Conservation (phyloP, 306 rosid species). For the Castanea crenata region DNA sequence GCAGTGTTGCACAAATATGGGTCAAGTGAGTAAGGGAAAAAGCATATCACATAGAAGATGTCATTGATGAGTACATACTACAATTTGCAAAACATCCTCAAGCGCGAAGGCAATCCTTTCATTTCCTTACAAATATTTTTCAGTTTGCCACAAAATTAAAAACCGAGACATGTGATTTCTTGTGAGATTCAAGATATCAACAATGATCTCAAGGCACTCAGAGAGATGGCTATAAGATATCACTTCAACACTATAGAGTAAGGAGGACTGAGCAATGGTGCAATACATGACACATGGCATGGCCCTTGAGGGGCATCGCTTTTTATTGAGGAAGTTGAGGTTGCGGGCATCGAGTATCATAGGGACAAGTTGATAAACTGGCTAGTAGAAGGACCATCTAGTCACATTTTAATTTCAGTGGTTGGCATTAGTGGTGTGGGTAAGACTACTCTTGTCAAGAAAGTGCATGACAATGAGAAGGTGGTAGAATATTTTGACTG, state of each 20-base stretch:
- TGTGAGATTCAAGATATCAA: neutral
- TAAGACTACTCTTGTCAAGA: neutral
- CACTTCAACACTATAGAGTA: neutral
- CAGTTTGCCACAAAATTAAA: neutral
- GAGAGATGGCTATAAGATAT: neutral
- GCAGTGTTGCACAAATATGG: neutral
- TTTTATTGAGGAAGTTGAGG: neutral
- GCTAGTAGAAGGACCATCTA: too few relatives aligned
- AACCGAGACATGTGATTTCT: neutral
- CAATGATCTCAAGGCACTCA: neutral
- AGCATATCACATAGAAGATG: constrained; percentile 5
- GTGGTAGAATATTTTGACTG: neutral
- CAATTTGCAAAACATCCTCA: neutral
- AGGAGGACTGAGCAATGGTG: neutral
- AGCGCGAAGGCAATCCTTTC: neutral
- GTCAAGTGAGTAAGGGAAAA: neutral
- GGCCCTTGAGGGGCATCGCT: neutral
- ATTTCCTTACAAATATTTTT: neutral
- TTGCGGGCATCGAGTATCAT: too few relatives aligned
- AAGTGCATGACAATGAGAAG: neutral
- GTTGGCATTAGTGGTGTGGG: neutral
- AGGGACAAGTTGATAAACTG: too few relatives aligned
- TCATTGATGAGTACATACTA: neutral
- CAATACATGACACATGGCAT: neutral
- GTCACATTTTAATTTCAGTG: too few relatives aligned